Evolutionary conservation across 495 filamentous ascomycete species (phyloP), one percentile per base, ranked within the genome.

Genomic region (Xylaria castorea): DNA sequence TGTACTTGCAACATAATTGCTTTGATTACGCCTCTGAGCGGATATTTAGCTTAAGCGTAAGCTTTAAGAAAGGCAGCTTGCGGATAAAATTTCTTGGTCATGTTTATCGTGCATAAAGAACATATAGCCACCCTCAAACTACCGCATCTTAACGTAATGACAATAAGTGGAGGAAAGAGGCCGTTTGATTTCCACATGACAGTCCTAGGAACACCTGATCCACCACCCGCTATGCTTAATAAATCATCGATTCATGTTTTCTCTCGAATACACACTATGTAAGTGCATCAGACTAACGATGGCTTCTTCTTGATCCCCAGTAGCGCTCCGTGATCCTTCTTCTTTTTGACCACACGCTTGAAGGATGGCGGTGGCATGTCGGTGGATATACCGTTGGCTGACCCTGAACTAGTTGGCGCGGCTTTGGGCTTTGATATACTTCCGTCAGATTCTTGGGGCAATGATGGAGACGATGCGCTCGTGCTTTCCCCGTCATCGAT

Each of bases 261-360:
- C 42, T n/a, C 16, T 3, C 22, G 9, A 22, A 34, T 38, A n/a
- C 7, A 50, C 22, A 27, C 11, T 20, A 14, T 46, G 22, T n/a
- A 0, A 65, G 1, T 18, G 3, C 12, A 63, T 84, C 74, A 87
- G 22, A 85, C 82, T 18, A 86, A 68, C 5, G 82, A 80, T 25
- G 88, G 83, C 84, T 97, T 97, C 87, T 94, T 97, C 87, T 97
- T 98, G 77, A 97, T 98, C 1, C 95, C 95, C 73, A 97, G 77
- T 36, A 89, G 81, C 40, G 90, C 91, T 12, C 86, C 80, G 65
- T 91, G 84, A 68, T 92, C 89, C 85, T 94, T 95, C 81, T 95
- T 97, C 80, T 92, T 91, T 85, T 94, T 97, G 72, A 92, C 89
- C 34, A 90, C 88, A 70, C 91, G 84, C 77, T 92, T 92, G 80